Evolutionary conservation across 1,139 yeast species (phyloP), one percentile per base, ranked within the genome.

Genomic region (Debaryomycetaceae sp.): DNA sequence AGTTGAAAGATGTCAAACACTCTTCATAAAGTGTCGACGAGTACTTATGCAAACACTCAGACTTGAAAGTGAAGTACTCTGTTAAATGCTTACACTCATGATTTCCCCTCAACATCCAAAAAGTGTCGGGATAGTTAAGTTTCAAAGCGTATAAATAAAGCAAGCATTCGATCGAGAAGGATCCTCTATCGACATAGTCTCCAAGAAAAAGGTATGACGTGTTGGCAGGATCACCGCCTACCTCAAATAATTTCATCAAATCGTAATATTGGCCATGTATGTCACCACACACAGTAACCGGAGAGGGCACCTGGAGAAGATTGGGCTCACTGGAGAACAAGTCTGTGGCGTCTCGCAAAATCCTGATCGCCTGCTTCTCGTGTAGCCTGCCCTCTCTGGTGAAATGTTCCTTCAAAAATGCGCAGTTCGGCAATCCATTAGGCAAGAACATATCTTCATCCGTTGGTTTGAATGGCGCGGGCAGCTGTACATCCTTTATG

Each of bases 241-340:
- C 96, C 61, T 93, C 98, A 62, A 93, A 89, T 42, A 93, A 68
- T 65, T 91, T 91, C 81, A 91, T 78, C 55, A 93, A 74, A 65
- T 93, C 99, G 60, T 80, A 93, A 65, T 81, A 89, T 63, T 93
- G 99, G 6, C 99, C 99, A 64, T 93, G 99, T 27, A 93, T 78
- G 64, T 93, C 99, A 44, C 99, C 98, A 69, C 98, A 91, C 2
- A 93, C 90, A 1, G 97, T 91, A 5, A 93, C 89, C 0, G 99
- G 99, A 0, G 97, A 96, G 2, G 91, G 91, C 1, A 93, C 87
- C 29, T 77, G 77, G 45, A 93, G 69, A 56, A 93, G 63, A 54
- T 87, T 93, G 4, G 96, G 95, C 59, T 93, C 98, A 40, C 68
- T 62, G 33, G 76, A 64, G 50, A 93, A 72, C n/a, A 83, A 64